A percentile compares a stretch with the other conserved stretches of the same genome.
Evolutionary conservation across 164 flowering plant genomes (phyloP).

Genomic region (Liquidambar formosana): DNA sequence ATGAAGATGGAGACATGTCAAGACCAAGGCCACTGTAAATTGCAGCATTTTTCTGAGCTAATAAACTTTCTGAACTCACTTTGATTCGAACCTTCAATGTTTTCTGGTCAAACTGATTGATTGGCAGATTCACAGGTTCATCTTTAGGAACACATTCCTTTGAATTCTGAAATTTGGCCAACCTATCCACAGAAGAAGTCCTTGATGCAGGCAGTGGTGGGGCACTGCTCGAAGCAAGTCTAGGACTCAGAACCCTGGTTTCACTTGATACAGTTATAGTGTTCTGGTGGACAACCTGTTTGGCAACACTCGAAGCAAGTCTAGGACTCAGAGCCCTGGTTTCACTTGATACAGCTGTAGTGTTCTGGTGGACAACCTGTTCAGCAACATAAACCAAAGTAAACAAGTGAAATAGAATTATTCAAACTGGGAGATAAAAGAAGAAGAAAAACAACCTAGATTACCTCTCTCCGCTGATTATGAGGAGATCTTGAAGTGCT

Average conservation of each 20-base stretch:
- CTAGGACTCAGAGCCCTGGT: slow-evolving; percentile 25
- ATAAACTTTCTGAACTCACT: slow-evolving; percentile 60
- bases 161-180: no score
- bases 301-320: slow-evolving; percentile 20
- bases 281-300: slow-evolving; percentile 37
- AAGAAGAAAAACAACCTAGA: neutral
- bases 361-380: slow-evolving; percentile 36
- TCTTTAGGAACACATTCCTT: slow-evolving; percentile 29
- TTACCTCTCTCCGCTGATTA: slow-evolving; percentile 38
- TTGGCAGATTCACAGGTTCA: slow-evolving; percentile 21
- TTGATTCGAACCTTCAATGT: slow-evolving; percentile 75
- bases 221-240: slow-evolving; percentile 20
- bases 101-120: slow-evolving; percentile 49
- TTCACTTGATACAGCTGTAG: slow-evolving; percentile 28
- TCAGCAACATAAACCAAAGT: no score
- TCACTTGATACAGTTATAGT: slow-evolving; percentile 28
- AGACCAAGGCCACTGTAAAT: slow-evolving; percentile 76
- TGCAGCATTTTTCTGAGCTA: slow-evolving; percentile 58
- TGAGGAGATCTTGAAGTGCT: slow-evolving; percentile 32
- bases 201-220: slow-evolving; percentile 9
- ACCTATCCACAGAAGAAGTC: slow-evolving; percentile 13
- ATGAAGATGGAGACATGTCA: slow-evolving; percentile 58
- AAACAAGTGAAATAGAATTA: no score
- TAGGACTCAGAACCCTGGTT: slow-evolving; percentile 23
- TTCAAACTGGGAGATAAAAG: no score